A percentile compares a stretch with the other conserved stretches of the same genome.
Conservation (phyloP, 2,329 filamentous ascomycete species). For the Periconia digitata region DNA sequence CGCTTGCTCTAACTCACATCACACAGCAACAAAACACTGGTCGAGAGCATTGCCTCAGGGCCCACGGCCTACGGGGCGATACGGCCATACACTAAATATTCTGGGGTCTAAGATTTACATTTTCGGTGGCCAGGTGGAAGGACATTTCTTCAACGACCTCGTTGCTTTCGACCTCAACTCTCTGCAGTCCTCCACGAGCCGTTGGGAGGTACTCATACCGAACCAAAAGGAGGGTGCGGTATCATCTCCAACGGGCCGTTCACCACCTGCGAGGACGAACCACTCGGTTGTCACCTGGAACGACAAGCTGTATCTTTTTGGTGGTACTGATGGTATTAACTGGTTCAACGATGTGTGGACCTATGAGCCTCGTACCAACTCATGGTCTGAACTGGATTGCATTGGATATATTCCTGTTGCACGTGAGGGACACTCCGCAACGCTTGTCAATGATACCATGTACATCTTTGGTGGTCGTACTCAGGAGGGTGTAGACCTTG, state of each 20-base stretch:
- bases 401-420: constrained; percentile 96
- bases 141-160: constrained; percentile 96
- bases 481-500: constrained; percentile 87
- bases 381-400: constrained; percentile 88
- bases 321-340: constrained; percentile 89
- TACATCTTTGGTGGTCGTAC: constrained; percentile 97
- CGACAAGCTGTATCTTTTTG: constrained; percentile 95
- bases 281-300: constrained; percentile 90
- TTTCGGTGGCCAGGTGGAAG: constrained; percentile 96
- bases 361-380: constrained; percentile 80
- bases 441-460: constrained; percentile 96
- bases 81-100: constrained; percentile 95
- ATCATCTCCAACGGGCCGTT: constrained; percentile 27
- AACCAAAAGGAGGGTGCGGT: constrained; percentile 60
- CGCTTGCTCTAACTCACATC: constrained; percentile 27
- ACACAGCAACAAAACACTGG: constrained; percentile 91
- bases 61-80: constrained; percentile 82
- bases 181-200: constrained; percentile 84
- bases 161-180: constrained; percentile 95
- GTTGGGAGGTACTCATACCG: constrained; percentile 89
- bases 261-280: constrained; percentile 87
- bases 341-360: constrained; percentile 99
- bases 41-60: constrained; percentile 89
- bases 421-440: constrained; percentile 90
- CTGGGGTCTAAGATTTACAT: constrained; percentile 96